phyloP scores from a whole-genome alignment of 805 yeast genomes.

The Kodamaea kakaduensis region DNA sequence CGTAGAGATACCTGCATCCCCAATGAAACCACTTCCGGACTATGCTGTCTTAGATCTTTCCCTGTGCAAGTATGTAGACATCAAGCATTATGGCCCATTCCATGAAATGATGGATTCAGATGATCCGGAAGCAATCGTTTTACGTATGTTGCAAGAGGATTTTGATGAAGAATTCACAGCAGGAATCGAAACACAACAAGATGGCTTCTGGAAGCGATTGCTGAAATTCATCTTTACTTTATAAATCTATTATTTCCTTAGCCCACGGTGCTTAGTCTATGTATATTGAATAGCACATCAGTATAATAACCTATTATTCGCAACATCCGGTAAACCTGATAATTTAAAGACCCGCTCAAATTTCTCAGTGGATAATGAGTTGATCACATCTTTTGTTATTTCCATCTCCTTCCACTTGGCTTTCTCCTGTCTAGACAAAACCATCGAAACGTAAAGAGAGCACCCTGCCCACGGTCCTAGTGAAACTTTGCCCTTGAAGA shows the following conservation, averaged over 20 bases:
- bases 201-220: background rate
- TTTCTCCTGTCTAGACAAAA: constrained; percentile 14
- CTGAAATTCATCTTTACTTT: background rate
- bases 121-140: background rate
- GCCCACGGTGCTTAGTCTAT: too few species aligned
- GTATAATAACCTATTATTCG: background rate
- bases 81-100: background rate
- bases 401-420: constrained; percentile 19
- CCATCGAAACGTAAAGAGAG: constrained; percentile 26
- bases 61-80: background rate
- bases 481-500: constrained; percentile 11
- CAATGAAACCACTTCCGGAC: too few species aligned
- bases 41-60: background rate
- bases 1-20: too few species aligned
- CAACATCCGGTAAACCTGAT: constrained; percentile 6
- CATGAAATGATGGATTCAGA: background rate
- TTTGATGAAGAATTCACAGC: too few species aligned
- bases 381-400: constrained; percentile 18
- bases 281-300: background rate
- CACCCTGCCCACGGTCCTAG: constrained; percentile 33
- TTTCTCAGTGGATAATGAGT: constrained; percentile 5
- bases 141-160: background rate
- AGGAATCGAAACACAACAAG: too few species aligned
- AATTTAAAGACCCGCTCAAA: constrained; percentile 7
- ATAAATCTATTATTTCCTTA: too few species aligned